Evolutionary conservation across 192 early-diverging fungal species (phyloP), one percentile per base, ranked within the genome.

Genomic region (Dimargaris verticillata): DNA sequence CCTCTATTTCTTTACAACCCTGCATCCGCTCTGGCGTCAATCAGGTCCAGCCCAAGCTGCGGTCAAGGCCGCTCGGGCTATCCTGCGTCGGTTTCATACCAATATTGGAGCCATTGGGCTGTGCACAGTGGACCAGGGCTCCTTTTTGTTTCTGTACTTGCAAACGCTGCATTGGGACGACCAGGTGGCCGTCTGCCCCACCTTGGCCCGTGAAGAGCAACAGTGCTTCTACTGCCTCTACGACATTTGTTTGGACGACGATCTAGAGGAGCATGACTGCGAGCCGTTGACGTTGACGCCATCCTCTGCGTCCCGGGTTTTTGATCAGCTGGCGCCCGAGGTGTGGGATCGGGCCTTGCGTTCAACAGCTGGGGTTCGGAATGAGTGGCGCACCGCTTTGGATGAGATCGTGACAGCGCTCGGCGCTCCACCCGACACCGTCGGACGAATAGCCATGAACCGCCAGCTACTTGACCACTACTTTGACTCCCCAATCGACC

Each of bases 151-250:
- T 20, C n/a, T 59, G 41, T n/a, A n/a, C 57, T 26, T 59, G 28
- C 38, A 44, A 22, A 22, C 43, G 5, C 28, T 24, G 26, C 57
- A 59, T n/a, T 59, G 57, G 57, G 42, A 44, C 57, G 10, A 10
- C 11, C 17, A 18, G 26, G 22, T 55, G 26, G 26, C 53, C 0
- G 53, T 38, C 11, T 18, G 28, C 18, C 28, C 25, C 22, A 38
- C 33, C 17, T 17, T 20, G 15, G 20, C 47, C 47, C 47, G 47
- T 2, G 57, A 59, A 15, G 57, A 41, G 1, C n/a, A 18, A 38
- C 57, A 59, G 42, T 59, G 57, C 43, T 38, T 59, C 26, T 59
- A 59, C 25, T 59, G 57, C 38, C 57, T 59, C 41, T 59, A 59
- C 57, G 41, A 59, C 43, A 33, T 59, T 5, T 22, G 42, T 12